A percentile compares a stretch with the other conserved stretches of the same genome.
Evolutionary conservation across 2,329 filamentous ascomycete genomes (phyloP).

Genomic region (Neofusicoccum parvum): DNA sequence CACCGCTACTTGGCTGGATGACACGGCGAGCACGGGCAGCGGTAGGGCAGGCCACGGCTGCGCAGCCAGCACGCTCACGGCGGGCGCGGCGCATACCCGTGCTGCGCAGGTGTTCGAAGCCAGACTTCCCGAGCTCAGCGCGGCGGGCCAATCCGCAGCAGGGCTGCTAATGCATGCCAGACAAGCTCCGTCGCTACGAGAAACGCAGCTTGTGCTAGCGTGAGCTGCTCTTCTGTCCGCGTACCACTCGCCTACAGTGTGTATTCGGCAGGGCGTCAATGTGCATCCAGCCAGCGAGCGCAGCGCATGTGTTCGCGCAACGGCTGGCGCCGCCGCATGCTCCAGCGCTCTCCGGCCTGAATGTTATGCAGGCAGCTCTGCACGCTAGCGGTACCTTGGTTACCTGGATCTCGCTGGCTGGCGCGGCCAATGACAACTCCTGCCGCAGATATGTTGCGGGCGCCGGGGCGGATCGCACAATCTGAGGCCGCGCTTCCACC

Average conservation of each 20-base stretch:
- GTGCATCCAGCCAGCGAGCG: not conserved
- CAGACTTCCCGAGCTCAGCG: constrained; percentile 23
- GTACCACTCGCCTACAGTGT: not conserved
- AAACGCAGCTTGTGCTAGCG: constrained; percentile 21
- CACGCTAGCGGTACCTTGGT: constrained; percentile 11
- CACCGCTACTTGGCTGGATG: constrained; percentile 7
- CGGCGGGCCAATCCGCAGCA: constrained; percentile 23
- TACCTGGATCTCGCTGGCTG: constrained; percentile 8
- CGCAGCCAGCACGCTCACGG: constrained; percentile 14
- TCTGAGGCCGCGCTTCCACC: constrained; percentile 17
- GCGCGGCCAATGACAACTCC: constrained; percentile 20
- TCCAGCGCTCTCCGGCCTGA: not conserved
- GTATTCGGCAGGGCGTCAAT: not conserved
- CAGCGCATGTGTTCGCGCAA: not conserved
- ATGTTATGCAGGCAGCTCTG: constrained; percentile 1
- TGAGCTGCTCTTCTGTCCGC: constrained; percentile 11
- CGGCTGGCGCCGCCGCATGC: not conserved
- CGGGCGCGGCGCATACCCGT: constrained; percentile 17
- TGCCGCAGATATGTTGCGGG: constrained; percentile 22
- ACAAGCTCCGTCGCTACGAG: constrained; percentile 24
- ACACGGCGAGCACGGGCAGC: constrained; percentile 14
- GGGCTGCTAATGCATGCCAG: constrained; percentile 22
- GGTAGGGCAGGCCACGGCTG: constrained; percentile 6
- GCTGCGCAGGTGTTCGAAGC: constrained; percentile 18
- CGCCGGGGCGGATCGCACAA: constrained; percentile 19